Evolutionary conservation across 2,329 filamentous ascomycete genomes (phyloP), one percentile per base, ranked within the genome.

Genomic region (Aspergillus tubingensis): DNA sequence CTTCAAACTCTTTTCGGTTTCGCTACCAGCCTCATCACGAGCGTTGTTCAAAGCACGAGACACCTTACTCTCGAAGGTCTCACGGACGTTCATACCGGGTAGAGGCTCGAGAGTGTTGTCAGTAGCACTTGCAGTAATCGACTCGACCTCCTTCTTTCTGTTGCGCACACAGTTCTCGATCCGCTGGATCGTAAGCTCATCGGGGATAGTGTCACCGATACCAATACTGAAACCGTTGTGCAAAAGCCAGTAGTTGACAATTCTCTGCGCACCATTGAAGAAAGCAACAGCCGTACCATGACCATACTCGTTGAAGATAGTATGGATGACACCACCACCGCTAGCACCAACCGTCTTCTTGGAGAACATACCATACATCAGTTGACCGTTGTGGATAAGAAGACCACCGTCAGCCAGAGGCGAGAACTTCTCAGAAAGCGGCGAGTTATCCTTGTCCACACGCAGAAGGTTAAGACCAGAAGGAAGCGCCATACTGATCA

Each of bases 221-320:
- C 95, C 95, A 66, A 99, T 97, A 78, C 92, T 97, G 83, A 96
- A 95, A 54, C 95, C 95, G 69, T 96, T 90, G 77, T 99, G 94
- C 41, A 98, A 81, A 44, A 99, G 86, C 95, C 95, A 99, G 79
- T 98, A 96, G 74, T 94, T 96, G 68, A 98, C 91, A 58, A 98
- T 92, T 56, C 92, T 89, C 79, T 99, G 96, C 59, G 91, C 90
- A 67, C 93, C 93, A 73, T 97, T 97, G 80, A 99, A 91, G 82
- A 99, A 99, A 63, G 88, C 88, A 82, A 99, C 94, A 19, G 95
- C 91, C 51, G 89, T 90, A 25, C 91, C 87, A 36, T 90, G 86
- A 10, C 95, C 93, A 64, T 95, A 88, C 77, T 98, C 94, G 74
- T 99, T 99, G 85, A 91, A 99, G 74, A 95, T 92, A 67, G 96